Conservation (phyloP, 805 yeast species). For the Ogataea glucozyma region DNA sequence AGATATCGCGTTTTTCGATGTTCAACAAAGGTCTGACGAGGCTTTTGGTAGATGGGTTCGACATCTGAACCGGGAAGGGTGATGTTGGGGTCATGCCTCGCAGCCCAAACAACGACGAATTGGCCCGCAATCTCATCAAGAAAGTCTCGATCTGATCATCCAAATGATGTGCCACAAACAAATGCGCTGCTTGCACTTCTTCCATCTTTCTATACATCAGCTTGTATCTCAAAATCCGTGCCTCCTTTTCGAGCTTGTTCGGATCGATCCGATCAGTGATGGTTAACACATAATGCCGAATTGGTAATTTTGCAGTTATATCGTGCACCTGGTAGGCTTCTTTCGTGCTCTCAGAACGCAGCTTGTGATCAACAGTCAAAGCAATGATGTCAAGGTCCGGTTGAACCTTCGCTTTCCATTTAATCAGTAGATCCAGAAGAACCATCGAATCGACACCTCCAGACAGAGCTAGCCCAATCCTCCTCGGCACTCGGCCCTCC, state of each 20-base stretch:
- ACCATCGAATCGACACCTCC: slow-evolving; percentile 88
- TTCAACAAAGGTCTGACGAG: slow-evolving; percentile 56
- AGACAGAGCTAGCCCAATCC: slow-evolving; percentile 53
- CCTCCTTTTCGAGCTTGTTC: slow-evolving; percentile 49
- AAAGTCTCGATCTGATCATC: slow-evolving; percentile 77
- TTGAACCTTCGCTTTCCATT: slow-evolving; percentile 24
- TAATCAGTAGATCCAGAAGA: slow-evolving; percentile 49
- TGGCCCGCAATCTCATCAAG: slow-evolving; percentile 49
- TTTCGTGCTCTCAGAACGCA: slow-evolving; percentile 45
- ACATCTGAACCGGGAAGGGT: slow-evolving; percentile 16
- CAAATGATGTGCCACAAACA: slow-evolving; percentile 65
- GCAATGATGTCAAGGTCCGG: slow-evolving; percentile 42
- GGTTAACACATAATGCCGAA: slow-evolving; percentile 29
- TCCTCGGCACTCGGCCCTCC: neutral
- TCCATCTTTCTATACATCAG: slow-evolving; percentile 45
- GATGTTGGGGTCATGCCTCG: slow-evolving; percentile 45
- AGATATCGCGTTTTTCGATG: slow-evolving; percentile 45
- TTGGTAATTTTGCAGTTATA: slow-evolving; percentile 21
- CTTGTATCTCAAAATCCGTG: slow-evolving; percentile 55
- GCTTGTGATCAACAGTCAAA: slow-evolving; percentile 65
- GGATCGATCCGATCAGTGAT: slow-evolving; percentile 20
- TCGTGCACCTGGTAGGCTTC: slow-evolving; percentile 49
- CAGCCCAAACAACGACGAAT: slow-evolving; percentile 57
- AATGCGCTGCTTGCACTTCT: slow-evolving; percentile 31
- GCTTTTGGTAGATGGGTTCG: slow-evolving; percentile 17